These are phyloP conservation scores for Sclerospora graminicola DNA, from an alignment of 352 stramenopile species.

Conservation along the genomic window DNA sequence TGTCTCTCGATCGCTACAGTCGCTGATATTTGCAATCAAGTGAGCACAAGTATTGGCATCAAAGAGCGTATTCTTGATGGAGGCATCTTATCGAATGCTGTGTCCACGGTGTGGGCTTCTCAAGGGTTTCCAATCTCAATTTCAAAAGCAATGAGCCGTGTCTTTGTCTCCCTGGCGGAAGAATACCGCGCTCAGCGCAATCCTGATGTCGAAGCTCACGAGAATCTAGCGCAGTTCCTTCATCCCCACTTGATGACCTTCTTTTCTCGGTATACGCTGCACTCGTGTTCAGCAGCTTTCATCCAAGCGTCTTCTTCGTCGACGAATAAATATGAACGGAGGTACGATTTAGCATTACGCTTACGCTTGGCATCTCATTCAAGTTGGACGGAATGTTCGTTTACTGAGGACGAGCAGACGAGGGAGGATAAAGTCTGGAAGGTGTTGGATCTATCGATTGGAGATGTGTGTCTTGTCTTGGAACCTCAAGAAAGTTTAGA, in stretches of 20 bases:
- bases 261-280: slow-evolving; percentile 23
- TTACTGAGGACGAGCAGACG: neutral
- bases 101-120: slow-evolving; percentile 22
- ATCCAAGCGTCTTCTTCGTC: slow-evolving; percentile 7
- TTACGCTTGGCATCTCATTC: slow-evolving; percentile 24
- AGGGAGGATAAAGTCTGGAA: slow-evolving; percentile 14
- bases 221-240: slow-evolving; percentile 36
- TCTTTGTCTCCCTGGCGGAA: slow-evolving; percentile 8
- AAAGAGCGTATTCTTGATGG: slow-evolving; percentile 39
- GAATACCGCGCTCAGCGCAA: slow-evolving; percentile 36
- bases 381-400: slow-evolving; percentile 3
- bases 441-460: slow-evolving; percentile 29
- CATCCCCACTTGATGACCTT: slow-evolving; percentile 30
- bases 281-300: slow-evolving; percentile 28
- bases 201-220: slow-evolving; percentile 21
- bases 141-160: slow-evolving; percentile 13
- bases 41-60: slow-evolving; percentile 26
- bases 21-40: slow-evolving; percentile 23
- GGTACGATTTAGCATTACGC: slow-evolving; percentile 53
- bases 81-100: slow-evolving; percentile 22
- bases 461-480: slow-evolving; percentile 14
- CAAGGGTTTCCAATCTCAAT: slow-evolving; percentile 10
- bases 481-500: slow-evolving; percentile 18
- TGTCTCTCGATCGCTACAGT: slow-evolving; percentile 27
- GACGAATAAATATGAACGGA: slow-evolving; percentile 31